Conservation (phyloP, 1,284 basidiomycete genomes). For the Polyporus tsugae region DNA sequence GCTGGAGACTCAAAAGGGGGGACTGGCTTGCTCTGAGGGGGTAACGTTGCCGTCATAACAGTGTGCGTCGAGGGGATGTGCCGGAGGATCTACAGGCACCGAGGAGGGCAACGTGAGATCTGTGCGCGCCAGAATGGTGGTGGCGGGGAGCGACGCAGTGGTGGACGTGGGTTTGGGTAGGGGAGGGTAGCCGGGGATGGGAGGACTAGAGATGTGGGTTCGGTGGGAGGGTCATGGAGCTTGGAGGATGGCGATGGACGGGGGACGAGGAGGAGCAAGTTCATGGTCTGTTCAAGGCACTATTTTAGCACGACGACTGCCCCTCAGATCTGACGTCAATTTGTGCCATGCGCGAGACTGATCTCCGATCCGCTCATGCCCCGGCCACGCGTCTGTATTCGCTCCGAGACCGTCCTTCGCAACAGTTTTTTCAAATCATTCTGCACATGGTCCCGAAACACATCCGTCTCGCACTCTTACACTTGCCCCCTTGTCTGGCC, state of each 20-base stretch:
- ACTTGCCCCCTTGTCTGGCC: background rate
- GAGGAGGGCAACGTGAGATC: constrained; percentile 16
- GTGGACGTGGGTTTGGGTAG: background rate
- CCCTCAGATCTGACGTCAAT: constrained; percentile 21
- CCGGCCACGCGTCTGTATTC: constrained; percentile 1
- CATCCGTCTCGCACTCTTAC: background rate
- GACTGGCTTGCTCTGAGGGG: constrained; percentile 7
- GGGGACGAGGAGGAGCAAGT: constrained; percentile 1
- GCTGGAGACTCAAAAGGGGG: constrained; percentile 15
- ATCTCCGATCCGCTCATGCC: constrained; percentile 12
- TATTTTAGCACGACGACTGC: constrained; percentile 17
- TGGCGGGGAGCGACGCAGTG: background rate
- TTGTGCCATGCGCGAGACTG: background rate
- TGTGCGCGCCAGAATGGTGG: background rate
- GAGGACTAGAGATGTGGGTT: background rate
- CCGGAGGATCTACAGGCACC: constrained; percentile 29
- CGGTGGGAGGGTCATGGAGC: constrained; percentile 5
- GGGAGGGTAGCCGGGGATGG: background rate
- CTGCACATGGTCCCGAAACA: background rate
- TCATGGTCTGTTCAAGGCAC: background rate
- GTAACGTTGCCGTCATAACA: constrained; percentile 12
- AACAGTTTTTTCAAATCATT: background rate
- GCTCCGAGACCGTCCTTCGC: background rate
- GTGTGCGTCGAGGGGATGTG: constrained; percentile 13
- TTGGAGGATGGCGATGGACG: background rate